Evolutionary conservation across 495 filamentous ascomycete genomes (phyloP).

Genomic region (Cercophora newfieldiana): DNA sequence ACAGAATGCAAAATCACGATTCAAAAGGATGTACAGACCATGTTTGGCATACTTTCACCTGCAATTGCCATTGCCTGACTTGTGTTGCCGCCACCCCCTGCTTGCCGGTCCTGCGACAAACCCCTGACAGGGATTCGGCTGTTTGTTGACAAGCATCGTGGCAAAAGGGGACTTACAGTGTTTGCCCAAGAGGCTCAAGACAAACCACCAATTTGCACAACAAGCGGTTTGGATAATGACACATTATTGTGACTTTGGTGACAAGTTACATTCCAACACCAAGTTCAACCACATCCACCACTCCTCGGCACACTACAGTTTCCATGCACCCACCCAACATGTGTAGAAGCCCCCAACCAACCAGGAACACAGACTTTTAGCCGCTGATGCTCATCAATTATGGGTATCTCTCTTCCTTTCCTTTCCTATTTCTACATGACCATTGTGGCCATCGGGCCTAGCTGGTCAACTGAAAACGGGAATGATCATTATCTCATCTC

Average conservation of each 20-base stretch:
- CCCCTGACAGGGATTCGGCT: background rate
- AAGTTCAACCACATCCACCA: too few species aligned
- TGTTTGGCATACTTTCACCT: background rate
- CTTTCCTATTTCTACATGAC: background rate
- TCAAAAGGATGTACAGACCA: background rate
- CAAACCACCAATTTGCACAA: too few species aligned
- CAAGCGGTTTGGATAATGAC: too few species aligned
- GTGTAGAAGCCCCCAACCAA: too few species aligned
- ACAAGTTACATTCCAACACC: too few species aligned
- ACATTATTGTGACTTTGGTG: too few species aligned
- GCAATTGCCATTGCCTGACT: background rate
- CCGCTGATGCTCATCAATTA: background rate
- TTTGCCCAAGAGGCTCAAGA: too few species aligned
- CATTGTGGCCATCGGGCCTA: background rate
- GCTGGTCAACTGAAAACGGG: background rate
- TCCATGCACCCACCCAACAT: too few species aligned
- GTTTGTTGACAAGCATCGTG: background rate
- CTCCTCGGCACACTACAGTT: too few species aligned
- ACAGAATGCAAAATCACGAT: background rate
- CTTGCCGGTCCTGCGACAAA: background rate
- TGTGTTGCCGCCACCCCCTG: background rate
- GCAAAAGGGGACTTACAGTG: background rate
- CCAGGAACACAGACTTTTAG: background rate
- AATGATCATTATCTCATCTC: background rate
- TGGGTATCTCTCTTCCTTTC: constrained; percentile 1